A percentile compares a stretch with the other conserved stretches of the same genome.
Evolutionary conservation across 371 early-diverging fungal species (phyloP).

Genomic region (Lichtheimia hyalospora): DNA sequence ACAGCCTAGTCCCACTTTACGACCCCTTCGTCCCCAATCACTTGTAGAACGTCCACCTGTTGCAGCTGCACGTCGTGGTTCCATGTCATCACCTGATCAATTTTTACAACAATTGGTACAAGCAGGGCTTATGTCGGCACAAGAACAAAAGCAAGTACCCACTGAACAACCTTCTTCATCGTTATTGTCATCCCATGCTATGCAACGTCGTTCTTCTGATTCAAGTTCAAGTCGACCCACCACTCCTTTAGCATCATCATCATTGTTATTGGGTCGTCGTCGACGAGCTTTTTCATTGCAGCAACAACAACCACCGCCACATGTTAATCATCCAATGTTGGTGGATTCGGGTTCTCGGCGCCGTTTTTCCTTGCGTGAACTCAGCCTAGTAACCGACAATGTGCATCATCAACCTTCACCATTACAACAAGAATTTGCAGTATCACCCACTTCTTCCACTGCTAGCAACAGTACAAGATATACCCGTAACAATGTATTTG

Average conservation of each 20-base stretch:
- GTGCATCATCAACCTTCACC: conserved; percentile 19
- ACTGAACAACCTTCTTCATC: conserved; percentile 17
- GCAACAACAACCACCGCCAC: conserved; percentile 13
- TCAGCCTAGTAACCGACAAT: conserved; percentile 12
- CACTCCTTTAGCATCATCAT: neutral
- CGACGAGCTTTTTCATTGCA: conserved; percentile 44
- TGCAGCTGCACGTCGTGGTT: conserved; percentile 29
- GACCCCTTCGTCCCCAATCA: conserved; percentile 12
- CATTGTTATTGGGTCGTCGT: conserved; percentile 9
- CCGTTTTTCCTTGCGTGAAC: conserved; percentile 21
- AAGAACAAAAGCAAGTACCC: neutral
- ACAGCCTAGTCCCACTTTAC: conserved; percentile 8
- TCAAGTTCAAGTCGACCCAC: conserved; percentile 14
- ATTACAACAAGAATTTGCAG: conserved; percentile 20
- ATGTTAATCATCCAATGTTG: neutral
- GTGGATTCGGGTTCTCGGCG: conserved; percentile 9
- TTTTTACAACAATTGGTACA: conserved; percentile 38
- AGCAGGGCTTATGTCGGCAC: conserved; percentile 5
- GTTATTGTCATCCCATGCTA: conserved; percentile 13
- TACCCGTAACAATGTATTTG: conserved; percentile 30
- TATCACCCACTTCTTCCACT: conserved; percentile 3
- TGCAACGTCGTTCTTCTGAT: conserved; percentile 34
- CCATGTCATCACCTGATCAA: conserved; percentile 46
- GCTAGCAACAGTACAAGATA: conserved; percentile 15
- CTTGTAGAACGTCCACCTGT: conserved; percentile 28